Evolutionary conservation across 805 yeast genomes (phyloP).

Genomic region (Monosporozyma aerobia): DNA sequence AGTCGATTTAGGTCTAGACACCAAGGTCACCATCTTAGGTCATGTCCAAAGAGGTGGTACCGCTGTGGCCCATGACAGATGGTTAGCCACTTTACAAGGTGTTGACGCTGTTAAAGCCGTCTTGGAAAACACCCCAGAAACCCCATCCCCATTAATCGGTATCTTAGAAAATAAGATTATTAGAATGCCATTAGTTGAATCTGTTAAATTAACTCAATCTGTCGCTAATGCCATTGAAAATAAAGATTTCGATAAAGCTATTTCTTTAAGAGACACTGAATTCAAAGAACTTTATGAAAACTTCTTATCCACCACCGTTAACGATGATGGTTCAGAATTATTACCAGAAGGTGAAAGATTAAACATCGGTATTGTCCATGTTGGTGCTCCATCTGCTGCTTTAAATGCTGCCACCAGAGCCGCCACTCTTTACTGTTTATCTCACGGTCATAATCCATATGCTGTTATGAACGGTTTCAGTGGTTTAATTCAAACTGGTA

Average conservation of each 20-base stretch:
- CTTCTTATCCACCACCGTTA: conserved; percentile 59
- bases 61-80: conserved; percentile 90
- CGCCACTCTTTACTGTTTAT: conserved; percentile 80
- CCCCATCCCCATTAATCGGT: conserved; percentile 93
- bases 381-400: conserved; percentile 98
- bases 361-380: conserved; percentile 77
- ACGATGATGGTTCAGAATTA: conserved; percentile 52
- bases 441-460: conserved; percentile 81
- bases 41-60: conserved; percentile 99
- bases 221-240: conserved; percentile 80
- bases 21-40: conserved; percentile 90
- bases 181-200: conserved; percentile 78
- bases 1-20: conserved; percentile 80
- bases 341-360: conserved; percentile 54
- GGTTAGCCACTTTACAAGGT: conserved; percentile 91
- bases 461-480: conserved; percentile 92
- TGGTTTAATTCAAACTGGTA: conserved; percentile 84
- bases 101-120: conserved; percentile 96
- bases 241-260: conserved; percentile 79
- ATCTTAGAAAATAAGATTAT: conserved; percentile 79
- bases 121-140: conserved; percentile 73
- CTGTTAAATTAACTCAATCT: conserved; percentile 76
- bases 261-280: conserved; percentile 77
- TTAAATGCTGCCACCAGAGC: conserved; percentile 87
- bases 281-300: conserved; percentile 73